A percentile compares a stretch with the other conserved stretches of the same genome.
phyloP scores from a whole-genome alignment of 768 basidiomycete genomes.

The Phlegmacium glaucopus region DNA sequence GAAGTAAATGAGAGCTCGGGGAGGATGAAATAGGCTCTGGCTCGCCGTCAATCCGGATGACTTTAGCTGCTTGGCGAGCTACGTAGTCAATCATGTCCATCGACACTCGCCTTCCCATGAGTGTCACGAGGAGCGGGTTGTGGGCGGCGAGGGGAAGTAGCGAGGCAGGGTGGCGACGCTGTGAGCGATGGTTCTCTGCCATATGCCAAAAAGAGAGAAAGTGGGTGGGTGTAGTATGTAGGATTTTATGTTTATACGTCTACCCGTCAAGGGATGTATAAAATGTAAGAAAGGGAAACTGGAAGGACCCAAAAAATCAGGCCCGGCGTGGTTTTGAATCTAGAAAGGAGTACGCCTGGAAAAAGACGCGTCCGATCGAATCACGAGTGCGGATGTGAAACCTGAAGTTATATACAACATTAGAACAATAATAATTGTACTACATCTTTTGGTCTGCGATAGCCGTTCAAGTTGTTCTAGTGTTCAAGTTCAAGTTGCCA shows the following conservation, averaged over 20 bases:
- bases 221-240: slow-evolving; percentile 27
- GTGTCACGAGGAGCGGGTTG: slow-evolving; percentile 75
- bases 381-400: no score
- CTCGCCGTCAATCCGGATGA: slow-evolving; percentile 69
- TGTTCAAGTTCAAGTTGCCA: no score
- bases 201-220: slow-evolving; percentile 23
- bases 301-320: slow-evolving; percentile 10
- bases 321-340: slow-evolving; percentile 25
- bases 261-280: slow-evolving; percentile 41
- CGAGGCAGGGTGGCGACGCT: slow-evolving; percentile 68
- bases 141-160: slow-evolving; percentile 75
- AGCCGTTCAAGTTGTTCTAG: no score
- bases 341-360: slow-evolving; percentile 19
- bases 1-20: slow-evolving; percentile 33
- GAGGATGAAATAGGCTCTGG: slow-evolving; percentile 10
- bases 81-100: slow-evolving; percentile 85
- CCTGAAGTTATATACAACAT: no score
- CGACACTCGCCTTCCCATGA: slow-evolving; percentile 76
- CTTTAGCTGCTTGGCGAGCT: slow-evolving; percentile 70
- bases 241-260: slow-evolving; percentile 17
- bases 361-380: slow-evolving; percentile 4
- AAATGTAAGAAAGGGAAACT: slow-evolving; percentile 21
- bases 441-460: no score
- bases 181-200: slow-evolving; percentile 21
- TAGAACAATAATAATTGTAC: no score